Evolutionary conservation across 805 yeast species (phyloP), one percentile per base, ranked within the genome.

Genomic region (Candida ovalis): DNA sequence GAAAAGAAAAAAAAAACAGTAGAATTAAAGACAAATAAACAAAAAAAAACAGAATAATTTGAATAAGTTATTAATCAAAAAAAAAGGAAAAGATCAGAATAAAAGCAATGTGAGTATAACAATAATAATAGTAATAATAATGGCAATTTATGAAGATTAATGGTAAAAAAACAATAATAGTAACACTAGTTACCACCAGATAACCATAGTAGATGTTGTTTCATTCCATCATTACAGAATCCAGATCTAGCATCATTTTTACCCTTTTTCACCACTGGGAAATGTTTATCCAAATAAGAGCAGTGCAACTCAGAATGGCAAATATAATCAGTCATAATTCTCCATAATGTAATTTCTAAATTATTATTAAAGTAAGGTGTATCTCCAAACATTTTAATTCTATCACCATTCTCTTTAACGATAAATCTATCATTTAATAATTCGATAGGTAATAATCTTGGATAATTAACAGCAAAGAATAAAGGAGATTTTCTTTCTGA

Each of bases 391-490:
- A 64, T 50, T 40, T 53, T 54, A 28, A 64, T 54, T 28, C 68
- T 55, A 43, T 66, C 68, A 2, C 67, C 66, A 46, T 65, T 65
- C 21, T 60, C 63, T 44, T 64, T 64, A n/a, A 61, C 58, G 9
- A 64, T 57, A 23, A 61, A 50, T 27, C 49, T 45, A 38, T 58
- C 57, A 7, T 56, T 48, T 36, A 64, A 47, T 30, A 64, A 49
- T 39, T 64, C 70, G 70, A 63, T 48, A 4, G 69, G 69, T 27
- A 55, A 54, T 27, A 64, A 43, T 43, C 63, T 48, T 41, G 68
- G 68, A 44, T 40, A 54, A 46, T 77, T 76, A 28, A 64, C 58
- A 27, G 57, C 58, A 40, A 64, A 58, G 44, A 64, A 64, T 22
- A 64, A 43, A 10, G 64, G 56, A 18, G 61, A 57, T 24, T 58